A percentile compares a stretch with the other conserved stretches of the same genome.
These are phyloP conservation scores for Cicer chorassanicum DNA, from an alignment of 306 rosid genomes.

Conservation along the genomic window DNA sequence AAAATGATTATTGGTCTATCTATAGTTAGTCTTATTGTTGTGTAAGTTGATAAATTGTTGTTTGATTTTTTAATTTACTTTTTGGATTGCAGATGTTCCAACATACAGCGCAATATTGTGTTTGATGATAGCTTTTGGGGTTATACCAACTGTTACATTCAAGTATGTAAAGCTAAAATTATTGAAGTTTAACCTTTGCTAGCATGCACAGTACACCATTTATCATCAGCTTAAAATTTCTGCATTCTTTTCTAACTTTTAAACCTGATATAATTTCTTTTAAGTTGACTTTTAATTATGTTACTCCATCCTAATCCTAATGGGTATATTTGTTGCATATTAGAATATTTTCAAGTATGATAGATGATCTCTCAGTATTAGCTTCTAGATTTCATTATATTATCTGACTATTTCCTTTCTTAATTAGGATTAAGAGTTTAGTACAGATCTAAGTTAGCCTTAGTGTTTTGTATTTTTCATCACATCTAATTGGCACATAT, in stretches of 20 bases:
- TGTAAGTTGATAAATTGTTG: conserved; percentile 24
- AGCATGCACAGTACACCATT: conserved; percentile 5
- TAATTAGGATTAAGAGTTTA: not conserved
- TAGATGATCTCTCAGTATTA: not conserved
- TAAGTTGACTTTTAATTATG: conserved; percentile 9
- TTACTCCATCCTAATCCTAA: not conserved
- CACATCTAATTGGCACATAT: not conserved
- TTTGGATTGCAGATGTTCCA: conserved; percentile 62
- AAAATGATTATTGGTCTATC: conserved; percentile 20
- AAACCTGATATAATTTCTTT: conserved; percentile 5
- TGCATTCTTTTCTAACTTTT: conserved; percentile 19
- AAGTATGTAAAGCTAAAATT: conserved; percentile 63
- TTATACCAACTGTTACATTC: conserved; percentile 74
- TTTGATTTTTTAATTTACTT: conserved; percentile 39
- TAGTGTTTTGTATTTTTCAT: not conserved
- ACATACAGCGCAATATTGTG: conserved; percentile 56
- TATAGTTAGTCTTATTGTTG: conserved; percentile 16
- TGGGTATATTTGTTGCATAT: not conserved
- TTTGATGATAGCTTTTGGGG: conserved; percentile 76
- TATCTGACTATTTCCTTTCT: not conserved
- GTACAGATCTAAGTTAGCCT: not conserved
- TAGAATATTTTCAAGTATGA: not conserved
- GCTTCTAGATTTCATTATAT: conserved; percentile 4
- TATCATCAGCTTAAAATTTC: not conserved
- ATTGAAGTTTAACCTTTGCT: conserved; percentile 29